Evolutionary conservation across 352 stramenopile genomes (phyloP).

Genomic region (Globisporangium paroecandrum): DNA sequence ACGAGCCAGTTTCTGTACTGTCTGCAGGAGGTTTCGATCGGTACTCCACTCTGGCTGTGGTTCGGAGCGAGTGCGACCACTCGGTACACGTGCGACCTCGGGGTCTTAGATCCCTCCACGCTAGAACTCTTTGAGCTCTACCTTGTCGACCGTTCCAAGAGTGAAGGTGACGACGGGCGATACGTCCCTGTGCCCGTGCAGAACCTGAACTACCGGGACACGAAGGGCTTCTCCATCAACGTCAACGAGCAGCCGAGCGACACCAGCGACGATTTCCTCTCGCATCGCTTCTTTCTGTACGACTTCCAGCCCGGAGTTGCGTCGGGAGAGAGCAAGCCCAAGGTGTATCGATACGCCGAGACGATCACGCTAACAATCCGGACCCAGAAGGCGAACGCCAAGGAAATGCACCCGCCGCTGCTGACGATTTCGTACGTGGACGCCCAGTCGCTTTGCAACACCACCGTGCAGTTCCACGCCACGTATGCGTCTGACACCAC

Average conservation of each 20-base stretch:
- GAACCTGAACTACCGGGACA: conserved; percentile 80
- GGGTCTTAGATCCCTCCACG: conserved; percentile 30
- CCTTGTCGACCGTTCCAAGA: conserved; percentile 79
- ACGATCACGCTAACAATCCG: conserved; percentile 62
- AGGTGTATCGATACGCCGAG: conserved; percentile 70
- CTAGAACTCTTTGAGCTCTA: conserved; percentile 90
- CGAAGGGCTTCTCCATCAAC: conserved; percentile 68
- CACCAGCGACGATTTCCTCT: conserved; percentile 80
- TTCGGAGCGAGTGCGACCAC: conserved; percentile 77
- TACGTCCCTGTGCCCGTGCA: conserved; percentile 87
- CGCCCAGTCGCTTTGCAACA: conserved; percentile 27
- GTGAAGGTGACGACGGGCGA: conserved; percentile 36
- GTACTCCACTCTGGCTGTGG: conserved; percentile 57
- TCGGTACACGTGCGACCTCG: conserved; percentile 62
- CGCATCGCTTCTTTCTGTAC: conserved; percentile 91
- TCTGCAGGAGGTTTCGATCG: conserved; percentile 13
- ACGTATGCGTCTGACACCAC: conserved; percentile 85
- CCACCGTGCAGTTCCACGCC: conserved; percentile 64
- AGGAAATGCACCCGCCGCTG: conserved; percentile 61
- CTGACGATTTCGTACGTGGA: conserved; percentile 82
- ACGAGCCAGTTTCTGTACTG: conserved; percentile 85
- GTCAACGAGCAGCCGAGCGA: conserved; percentile 58
- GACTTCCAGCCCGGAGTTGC: conserved; percentile 75
- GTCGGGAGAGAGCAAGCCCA: conserved; percentile 37
- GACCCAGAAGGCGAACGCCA: conserved; percentile 41